Conservation (phyloP, 495 filamentous ascomycete genomes). For the Penicillium taxi region DNA sequence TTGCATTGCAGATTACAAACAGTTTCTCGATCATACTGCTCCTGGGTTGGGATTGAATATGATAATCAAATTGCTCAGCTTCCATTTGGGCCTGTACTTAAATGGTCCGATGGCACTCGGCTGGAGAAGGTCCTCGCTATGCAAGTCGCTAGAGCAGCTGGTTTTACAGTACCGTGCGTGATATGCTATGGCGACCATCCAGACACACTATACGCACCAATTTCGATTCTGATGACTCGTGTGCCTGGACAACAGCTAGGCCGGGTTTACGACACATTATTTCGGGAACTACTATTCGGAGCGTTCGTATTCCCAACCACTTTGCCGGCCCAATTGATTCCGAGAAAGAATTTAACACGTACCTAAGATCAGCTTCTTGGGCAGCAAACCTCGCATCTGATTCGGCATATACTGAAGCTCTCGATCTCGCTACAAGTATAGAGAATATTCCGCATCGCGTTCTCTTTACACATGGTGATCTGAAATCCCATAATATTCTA, state of each 20-base stretch:
- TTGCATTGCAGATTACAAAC: too few species aligned
- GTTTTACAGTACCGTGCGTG: conserved; percentile 33
- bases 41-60: conserved; percentile 13
- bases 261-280: conserved; percentile 5
- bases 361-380: conserved; percentile 1
- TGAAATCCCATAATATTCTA: conserved; percentile 42
- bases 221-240: conserved; percentile 14
- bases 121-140: conserved; percentile 34
- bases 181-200: conserved; percentile 36
- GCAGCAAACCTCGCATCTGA: too few species aligned
- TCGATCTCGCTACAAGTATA: conserved; percentile 14
- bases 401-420: conserved; percentile 18
- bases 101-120: conserved; percentile 37
- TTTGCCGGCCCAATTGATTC: conserved; percentile 12
- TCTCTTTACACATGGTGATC: conserved; percentile 43
- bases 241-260: conserved; percentile 9
- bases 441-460: conserved; percentile 11
- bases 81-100: conserved; percentile 30
- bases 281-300: conserved; percentile 6
- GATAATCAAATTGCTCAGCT: conserved; percentile 20
- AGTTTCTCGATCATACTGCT: too few species aligned
- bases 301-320: conserved; percentile 10
- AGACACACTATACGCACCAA: conserved; percentile 13
- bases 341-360: conserved; percentile 8
- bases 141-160: conserved; percentile 29